phyloP scores from a whole-genome alignment of 75 land plant species.

The Picea glauca region DNA sequence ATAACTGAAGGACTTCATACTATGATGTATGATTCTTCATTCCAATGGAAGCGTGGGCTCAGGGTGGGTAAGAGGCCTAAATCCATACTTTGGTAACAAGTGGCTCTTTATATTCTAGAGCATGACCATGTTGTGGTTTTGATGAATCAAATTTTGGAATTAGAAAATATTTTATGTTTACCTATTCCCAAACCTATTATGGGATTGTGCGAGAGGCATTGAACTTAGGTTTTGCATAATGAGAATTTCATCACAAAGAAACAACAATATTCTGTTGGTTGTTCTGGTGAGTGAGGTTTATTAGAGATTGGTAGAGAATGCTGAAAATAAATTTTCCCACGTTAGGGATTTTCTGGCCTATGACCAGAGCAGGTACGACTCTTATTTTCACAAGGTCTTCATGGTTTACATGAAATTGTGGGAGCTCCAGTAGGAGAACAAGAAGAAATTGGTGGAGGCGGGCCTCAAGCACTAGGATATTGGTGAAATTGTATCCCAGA shows the following conservation, averaged over 20 bases:
- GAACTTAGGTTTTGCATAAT: too few species aligned
- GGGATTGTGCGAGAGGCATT: too few species aligned
- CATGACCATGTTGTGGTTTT: too few species aligned
- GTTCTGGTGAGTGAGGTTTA: slow-evolving; percentile 34
- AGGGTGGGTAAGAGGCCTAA: too few species aligned
- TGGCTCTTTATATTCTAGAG: too few species aligned
- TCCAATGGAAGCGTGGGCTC: too few species aligned
- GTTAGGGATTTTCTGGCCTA: slow-evolving; percentile 75
- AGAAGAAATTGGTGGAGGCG: slow-evolving; percentile 79
- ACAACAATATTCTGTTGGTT: neutral
- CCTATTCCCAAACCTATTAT: too few species aligned
- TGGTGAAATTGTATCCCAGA: slow-evolving; percentile 93
- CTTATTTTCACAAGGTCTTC: slow-evolving; percentile 87
- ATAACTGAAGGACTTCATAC: too few species aligned
- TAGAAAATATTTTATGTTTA: too few species aligned
- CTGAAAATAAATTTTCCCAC: slow-evolving; percentile 80
- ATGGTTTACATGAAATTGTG: slow-evolving; percentile 89
- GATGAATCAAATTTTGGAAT: too few species aligned
- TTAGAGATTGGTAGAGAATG: slow-evolving; percentile 61
- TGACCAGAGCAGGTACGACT: slow-evolving; percentile 51
- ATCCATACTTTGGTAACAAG: too few species aligned
- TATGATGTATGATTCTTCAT: too few species aligned
- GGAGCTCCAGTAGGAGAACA: slow-evolving; percentile 92
- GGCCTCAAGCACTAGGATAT: slow-evolving; percentile 93
- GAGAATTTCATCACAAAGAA: neutral